A percentile compares a stretch with the other conserved stretches of the same genome.
phyloP scores from a whole-genome alignment of 352 stramenopile species.

The Phytophthora idaei region DNA sequence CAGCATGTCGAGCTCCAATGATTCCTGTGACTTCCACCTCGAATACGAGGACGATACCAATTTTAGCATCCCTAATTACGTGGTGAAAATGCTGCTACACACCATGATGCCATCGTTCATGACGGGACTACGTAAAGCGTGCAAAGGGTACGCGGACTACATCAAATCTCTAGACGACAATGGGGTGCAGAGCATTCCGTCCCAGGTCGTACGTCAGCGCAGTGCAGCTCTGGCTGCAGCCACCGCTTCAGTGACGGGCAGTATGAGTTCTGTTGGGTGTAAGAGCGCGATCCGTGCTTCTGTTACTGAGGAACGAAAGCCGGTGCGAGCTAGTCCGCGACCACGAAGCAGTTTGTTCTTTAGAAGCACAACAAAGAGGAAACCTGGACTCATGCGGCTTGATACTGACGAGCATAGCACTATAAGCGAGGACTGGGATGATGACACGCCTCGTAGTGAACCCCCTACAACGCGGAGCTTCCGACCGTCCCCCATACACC shows the following conservation, averaged over 20 bases:
- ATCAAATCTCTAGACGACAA: constrained; percentile 50
- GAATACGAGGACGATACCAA: constrained; percentile 85
- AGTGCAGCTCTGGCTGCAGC: constrained; percentile 17
- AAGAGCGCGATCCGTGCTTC: constrained; percentile 18
- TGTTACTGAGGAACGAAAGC: constrained; percentile 29
- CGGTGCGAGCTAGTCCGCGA: constrained; percentile 16
- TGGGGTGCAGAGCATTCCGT: constrained; percentile 48
- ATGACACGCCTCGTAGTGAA: constrained; percentile 30
- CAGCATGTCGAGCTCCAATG: constrained; percentile 47
- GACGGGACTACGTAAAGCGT: constrained; percentile 61
- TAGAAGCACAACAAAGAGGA: constrained; percentile 18
- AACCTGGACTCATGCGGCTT: constrained; percentile 23
- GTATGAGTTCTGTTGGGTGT: constrained; percentile 14
- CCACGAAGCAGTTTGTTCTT: constrained; percentile 32
- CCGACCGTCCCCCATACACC: constrained; percentile 8
- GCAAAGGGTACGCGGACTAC: constrained; percentile 58
- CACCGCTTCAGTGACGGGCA: constrained; percentile 12
- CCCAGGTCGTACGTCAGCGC: constrained; percentile 52
- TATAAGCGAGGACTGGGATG: constrained; percentile 29
- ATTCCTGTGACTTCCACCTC: constrained; percentile 71
- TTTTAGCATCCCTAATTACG: constrained; percentile 77
- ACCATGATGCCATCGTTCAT: constrained; percentile 68
- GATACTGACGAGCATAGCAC: constrained; percentile 25
- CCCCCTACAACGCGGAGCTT: constrained; percentile 12
- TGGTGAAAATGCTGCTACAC: constrained; percentile 61